Evolutionary conservation across 2,329 filamentous ascomycete species (phyloP).

Genomic region (Coniochaeta sp.): DNA sequence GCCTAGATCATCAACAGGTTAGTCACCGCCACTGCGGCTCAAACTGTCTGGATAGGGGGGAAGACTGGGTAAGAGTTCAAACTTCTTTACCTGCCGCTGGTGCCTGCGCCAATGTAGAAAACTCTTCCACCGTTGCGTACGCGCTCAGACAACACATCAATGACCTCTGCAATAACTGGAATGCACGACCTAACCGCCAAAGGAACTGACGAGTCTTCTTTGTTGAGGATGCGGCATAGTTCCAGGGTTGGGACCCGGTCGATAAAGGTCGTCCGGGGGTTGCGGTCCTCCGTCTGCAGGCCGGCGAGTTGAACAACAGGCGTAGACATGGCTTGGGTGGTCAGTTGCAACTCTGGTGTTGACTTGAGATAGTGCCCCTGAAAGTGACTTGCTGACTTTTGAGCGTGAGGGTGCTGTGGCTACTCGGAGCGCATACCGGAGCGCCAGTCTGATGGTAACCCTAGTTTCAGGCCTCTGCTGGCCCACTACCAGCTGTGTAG

Average conservation of each 20-base stretch:
- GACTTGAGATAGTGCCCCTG: background rate
- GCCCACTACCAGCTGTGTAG: too few species aligned
- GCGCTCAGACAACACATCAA: conserved; percentile 22
- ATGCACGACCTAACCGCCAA: conserved; percentile 21
- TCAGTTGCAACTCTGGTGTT: background rate
- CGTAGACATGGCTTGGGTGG: background rate
- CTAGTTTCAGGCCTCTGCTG: too few species aligned
- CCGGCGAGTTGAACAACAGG: conserved; percentile 16
- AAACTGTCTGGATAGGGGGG: background rate
- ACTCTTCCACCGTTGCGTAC: conserved; percentile 26
- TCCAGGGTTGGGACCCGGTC: conserved; percentile 27
- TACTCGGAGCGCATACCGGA: too few species aligned
- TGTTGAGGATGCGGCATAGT: conserved; percentile 29
- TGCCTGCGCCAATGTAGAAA: conserved; percentile 33
- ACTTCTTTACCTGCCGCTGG: conserved; percentile 30
- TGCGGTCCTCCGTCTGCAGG: conserved; percentile 29
- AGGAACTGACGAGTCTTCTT: conserved; percentile 25
- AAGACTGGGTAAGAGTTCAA: background rate
- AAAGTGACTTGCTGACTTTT: background rate
- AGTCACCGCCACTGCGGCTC: background rate
- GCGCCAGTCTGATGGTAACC: too few species aligned
- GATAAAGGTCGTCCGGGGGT: conserved; percentile 23
- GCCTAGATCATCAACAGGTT: conserved; percentile 12
- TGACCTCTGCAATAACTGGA: conserved; percentile 22
- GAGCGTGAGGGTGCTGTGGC: background rate